Evolutionary conservation across 2,329 filamentous ascomycete genomes (phyloP).

Genomic region (Hortaea werneckii): DNA sequence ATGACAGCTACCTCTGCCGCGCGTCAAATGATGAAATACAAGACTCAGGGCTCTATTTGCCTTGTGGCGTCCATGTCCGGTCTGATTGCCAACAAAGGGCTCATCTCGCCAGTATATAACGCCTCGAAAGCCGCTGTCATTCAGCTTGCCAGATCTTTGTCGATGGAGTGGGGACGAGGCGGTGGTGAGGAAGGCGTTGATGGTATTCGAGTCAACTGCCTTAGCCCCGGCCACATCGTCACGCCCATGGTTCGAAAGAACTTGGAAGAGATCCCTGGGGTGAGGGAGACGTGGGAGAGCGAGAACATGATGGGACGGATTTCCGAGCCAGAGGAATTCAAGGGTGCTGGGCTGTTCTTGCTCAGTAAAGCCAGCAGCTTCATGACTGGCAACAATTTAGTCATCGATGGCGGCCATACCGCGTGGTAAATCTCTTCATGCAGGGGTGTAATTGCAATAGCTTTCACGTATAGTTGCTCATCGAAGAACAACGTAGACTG

Average conservation of each 20-base stretch:
- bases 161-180: background rate
- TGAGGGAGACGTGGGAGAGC: conserved; percentile 1
- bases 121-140: no score
- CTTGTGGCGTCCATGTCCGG: conserved; percentile 44
- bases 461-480: no score
- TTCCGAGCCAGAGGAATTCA: background rate
- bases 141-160: no score
- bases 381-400: background rate
- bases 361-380: background rate
- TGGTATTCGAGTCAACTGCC: conserved; percentile 10
- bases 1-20: conserved; percentile 35
- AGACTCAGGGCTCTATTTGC: conserved; percentile 41
- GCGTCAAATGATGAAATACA: conserved; percentile 39
- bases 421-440: background rate
- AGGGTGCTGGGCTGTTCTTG: background rate
- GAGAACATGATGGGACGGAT: background rate
- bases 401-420: background rate
- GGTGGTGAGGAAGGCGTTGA: conserved; percentile 1
- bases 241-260: conserved; percentile 12
- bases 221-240: conserved; percentile 12
- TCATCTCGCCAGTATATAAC: background rate
- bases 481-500: no score
- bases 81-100: conserved; percentile 18
- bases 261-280: conserved; percentile 4
- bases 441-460: no score